Percentiles rank a stretch among this genome's conserved stretches.
phyloP scores from a whole-genome alignment of 345 rosid genomes.

The Populus deltoides region DNA sequence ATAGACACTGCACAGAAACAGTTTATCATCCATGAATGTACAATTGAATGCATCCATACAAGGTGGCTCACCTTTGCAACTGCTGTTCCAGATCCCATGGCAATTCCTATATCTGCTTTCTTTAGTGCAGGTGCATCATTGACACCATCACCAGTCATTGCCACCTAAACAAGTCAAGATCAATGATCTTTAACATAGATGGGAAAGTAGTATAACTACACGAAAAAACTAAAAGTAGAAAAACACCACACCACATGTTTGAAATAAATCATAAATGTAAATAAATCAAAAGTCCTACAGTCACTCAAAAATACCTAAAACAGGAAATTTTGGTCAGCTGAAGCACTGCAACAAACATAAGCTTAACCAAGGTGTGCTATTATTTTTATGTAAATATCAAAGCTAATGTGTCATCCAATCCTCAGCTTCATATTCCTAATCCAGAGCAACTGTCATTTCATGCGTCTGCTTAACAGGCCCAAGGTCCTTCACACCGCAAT shows the following conservation, averaged over 20 bases:
- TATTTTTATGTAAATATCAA: too few relatives aligned
- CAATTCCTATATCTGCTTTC: constrained; percentile 98
- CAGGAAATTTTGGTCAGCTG: too few relatives aligned
- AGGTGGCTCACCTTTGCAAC: constrained; percentile 76
- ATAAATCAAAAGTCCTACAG: background rate
- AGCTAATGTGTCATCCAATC: too few relatives aligned
- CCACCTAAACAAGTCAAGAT: constrained; percentile 57
- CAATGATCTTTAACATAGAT: background rate
- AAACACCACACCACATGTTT: background rate
- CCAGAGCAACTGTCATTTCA: too few relatives aligned
- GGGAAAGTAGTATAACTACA: background rate
- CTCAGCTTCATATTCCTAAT: too few relatives aligned
- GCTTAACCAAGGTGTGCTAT: too few relatives aligned
- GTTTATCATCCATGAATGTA: background rate
- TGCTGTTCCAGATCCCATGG: constrained; percentile 99
- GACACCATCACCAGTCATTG: constrained; percentile 99
- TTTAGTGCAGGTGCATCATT: constrained; percentile 99
- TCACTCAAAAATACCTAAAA: too few relatives aligned
- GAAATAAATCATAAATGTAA: background rate
- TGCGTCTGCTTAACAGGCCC: too few relatives aligned
- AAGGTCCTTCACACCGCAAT: too few relatives aligned
- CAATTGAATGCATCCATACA: background rate
- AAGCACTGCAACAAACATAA: too few relatives aligned
- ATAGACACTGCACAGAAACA: background rate
- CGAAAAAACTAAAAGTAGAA: background rate